phyloP scores from a whole-genome alignment of 495 filamentous ascomycete genomes.

The Daldinia concentrica region DNA sequence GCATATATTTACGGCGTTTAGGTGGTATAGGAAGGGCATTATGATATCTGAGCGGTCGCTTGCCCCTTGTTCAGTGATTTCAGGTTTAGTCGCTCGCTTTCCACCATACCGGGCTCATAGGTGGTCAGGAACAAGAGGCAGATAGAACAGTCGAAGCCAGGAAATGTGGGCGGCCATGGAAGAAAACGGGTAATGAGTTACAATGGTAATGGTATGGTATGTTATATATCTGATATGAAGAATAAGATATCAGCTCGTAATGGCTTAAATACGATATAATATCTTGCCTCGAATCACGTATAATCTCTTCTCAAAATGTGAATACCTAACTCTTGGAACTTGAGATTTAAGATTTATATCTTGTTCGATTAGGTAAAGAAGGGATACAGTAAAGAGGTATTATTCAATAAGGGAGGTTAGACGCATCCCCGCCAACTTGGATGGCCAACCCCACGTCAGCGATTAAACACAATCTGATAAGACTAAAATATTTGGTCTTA shows the following conservation, averaged over 20 bases:
- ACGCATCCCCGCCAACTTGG: neutral
- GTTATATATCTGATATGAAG: slow-evolving; percentile 30
- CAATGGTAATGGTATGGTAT: slow-evolving; percentile 29
- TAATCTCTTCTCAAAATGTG: neutral
- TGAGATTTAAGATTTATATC: neutral
- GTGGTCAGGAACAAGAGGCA: slow-evolving; percentile 31
- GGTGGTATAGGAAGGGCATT: slow-evolving; percentile 35
- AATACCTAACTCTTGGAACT: neutral
- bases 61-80: slow-evolving; percentile 33
- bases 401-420: slow-evolving; percentile 22
- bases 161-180: slow-evolving; percentile 19
- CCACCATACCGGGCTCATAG: slow-evolving; percentile 27
- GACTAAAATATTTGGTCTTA: slow-evolving; percentile 41
- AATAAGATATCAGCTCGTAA: slow-evolving; percentile 38
- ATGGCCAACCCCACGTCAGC: slow-evolving; percentile 15
- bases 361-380: neutral
- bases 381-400: neutral
- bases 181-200: slow-evolving; percentile 31
- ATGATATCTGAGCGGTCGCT: slow-evolving; percentile 44
- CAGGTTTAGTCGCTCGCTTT: slow-evolving; percentile 40
- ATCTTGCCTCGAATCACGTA: neutral
- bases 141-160: slow-evolving; percentile 16
- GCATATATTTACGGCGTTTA: slow-evolving; percentile 44
- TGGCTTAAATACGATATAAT: slow-evolving; percentile 22
- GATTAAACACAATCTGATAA: slow-evolving; percentile 27